A percentile compares a stretch with the other conserved stretches of the same genome.
Conservation (phyloP, 306 rosid genomes). For the Cicer bijugum region DNA sequence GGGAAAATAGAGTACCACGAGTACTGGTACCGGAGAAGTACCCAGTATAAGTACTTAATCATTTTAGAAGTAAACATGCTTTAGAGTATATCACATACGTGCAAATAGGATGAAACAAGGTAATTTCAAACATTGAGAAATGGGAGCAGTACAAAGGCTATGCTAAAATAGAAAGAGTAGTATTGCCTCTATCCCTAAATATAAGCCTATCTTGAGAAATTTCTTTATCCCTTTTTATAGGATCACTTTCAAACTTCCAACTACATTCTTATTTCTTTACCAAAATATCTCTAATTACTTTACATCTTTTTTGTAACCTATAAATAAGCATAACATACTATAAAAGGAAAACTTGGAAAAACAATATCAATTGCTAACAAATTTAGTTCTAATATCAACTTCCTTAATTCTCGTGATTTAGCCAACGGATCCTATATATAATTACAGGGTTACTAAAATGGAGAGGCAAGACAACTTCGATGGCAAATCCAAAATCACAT, state of each 20-base stretch:
- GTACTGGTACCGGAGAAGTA: too few relatives aligned
- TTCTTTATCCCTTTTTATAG: neutral
- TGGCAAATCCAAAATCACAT: neutral
- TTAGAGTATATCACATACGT: too few relatives aligned
- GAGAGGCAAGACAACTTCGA: neutral
- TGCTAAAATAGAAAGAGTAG: neutral
- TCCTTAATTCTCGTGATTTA: neutral
- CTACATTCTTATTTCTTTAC: neutral
- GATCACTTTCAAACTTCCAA: neutral
- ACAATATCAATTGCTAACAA: neutral
- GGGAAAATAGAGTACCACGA: too few relatives aligned
- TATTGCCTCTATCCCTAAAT: too few relatives aligned
- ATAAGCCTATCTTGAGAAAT: too few relatives aligned
- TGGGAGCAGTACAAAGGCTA: neutral
- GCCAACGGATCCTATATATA: neutral
- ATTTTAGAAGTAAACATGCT: too few relatives aligned
- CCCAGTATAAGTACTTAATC: too few relatives aligned
- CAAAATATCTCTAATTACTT: neutral
- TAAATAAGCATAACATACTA: neutral
- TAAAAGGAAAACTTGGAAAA: too few relatives aligned
- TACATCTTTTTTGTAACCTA: neutral
- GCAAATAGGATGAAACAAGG: conserved; percentile 6
- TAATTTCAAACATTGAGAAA: neutral
- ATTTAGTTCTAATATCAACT: neutral
- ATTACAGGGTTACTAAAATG: neutral